Conservation (phyloP, 495 filamentous ascomycete species). For the Glarea lozoyensis region DNA sequence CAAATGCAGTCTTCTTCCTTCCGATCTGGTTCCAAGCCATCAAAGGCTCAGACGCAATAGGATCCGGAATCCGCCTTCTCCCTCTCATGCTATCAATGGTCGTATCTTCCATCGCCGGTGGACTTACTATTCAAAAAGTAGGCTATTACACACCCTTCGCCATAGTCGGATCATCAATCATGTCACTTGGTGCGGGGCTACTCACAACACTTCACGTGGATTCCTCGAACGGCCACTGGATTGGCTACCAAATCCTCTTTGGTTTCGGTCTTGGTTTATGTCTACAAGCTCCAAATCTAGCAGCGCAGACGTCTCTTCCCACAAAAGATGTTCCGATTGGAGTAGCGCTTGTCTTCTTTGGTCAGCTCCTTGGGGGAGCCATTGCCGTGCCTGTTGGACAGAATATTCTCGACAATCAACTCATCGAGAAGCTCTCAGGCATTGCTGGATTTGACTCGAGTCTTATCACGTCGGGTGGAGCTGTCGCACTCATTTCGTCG, state of each 20-base stretch:
- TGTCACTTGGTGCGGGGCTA: slow-evolving; percentile 51
- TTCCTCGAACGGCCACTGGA: slow-evolving; percentile 47
- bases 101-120: slow-evolving; percentile 46
- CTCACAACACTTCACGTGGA: slow-evolving; percentile 47
- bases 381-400: slow-evolving; percentile 53
- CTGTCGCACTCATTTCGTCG: not conserved
- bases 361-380: slow-evolving; percentile 50
- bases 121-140: slow-evolving; percentile 41
- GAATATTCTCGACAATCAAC: slow-evolving; percentile 48
- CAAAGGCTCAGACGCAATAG: slow-evolving; percentile 42
- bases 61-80: slow-evolving; percentile 64
- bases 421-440: slow-evolving; percentile 31
- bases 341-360: slow-evolving; percentile 49
- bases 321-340: slow-evolving; percentile 48
- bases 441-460: slow-evolving; percentile 32
- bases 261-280: slow-evolving; percentile 61
- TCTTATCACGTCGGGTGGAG: slow-evolving; percentile 43
- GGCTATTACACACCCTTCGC: slow-evolving; percentile 64
- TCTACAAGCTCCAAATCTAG: slow-evolving; percentile 55
- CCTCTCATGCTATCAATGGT: slow-evolving; percentile 56
- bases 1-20: slow-evolving; percentile 60
- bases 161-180: slow-evolving; percentile 38
- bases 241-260: slow-evolving; percentile 57
- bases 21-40: slow-evolving; percentile 81
- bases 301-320: slow-evolving; percentile 43